Conservation (phyloP, 2,329 filamentous ascomycete species). For the Harringtonia lauricola region DNA sequence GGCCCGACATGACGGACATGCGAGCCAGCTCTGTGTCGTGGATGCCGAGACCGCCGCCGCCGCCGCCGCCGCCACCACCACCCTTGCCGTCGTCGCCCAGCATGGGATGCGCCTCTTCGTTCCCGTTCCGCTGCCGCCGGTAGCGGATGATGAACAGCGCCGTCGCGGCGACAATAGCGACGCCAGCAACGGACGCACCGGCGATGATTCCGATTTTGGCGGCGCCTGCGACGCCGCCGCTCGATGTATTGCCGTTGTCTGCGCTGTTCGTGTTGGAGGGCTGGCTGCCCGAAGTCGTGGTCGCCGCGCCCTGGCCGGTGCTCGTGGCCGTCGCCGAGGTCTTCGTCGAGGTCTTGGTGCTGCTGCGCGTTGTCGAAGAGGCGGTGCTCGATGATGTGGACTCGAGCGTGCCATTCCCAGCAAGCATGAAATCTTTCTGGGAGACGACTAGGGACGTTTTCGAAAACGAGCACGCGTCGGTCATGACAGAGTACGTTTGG, state of each 20-base stretch:
- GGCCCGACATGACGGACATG: neutral
- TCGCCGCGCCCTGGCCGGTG: constrained; percentile 7
- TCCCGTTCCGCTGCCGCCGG: constrained; percentile 10
- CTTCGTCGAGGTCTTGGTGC: neutral
- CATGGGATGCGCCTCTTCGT: constrained; percentile 20
- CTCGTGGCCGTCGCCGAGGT: constrained; percentile 5
- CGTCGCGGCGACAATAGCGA: constrained; percentile 11
- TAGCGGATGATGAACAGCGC: constrained; percentile 15
- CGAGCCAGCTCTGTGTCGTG: neutral
- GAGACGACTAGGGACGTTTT: constrained; percentile 30
- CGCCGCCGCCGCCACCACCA: constrained; percentile 15
- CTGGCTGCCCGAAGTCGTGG: constrained; percentile 1
- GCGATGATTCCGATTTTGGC: constrained; percentile 16
- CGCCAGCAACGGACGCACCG: constrained; percentile 13
- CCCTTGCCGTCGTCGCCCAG: constrained; percentile 13
- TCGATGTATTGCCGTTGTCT: constrained; percentile 1
- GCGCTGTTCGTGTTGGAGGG: neutral
- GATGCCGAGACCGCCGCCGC: neutral
- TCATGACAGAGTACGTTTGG: constrained; percentile 31
- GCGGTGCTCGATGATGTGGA: constrained; percentile 6
- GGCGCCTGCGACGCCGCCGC: constrained; percentile 13
- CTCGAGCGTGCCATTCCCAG: constrained; percentile 14
- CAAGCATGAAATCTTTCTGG: constrained; percentile 28
- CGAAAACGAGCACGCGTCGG: constrained; percentile 30
- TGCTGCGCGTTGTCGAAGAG: constrained; percentile 7